phyloP scores from a whole-genome alignment of 1,284 basidiomycete genomes.

The Apiotrichum montevideense region DNA sequence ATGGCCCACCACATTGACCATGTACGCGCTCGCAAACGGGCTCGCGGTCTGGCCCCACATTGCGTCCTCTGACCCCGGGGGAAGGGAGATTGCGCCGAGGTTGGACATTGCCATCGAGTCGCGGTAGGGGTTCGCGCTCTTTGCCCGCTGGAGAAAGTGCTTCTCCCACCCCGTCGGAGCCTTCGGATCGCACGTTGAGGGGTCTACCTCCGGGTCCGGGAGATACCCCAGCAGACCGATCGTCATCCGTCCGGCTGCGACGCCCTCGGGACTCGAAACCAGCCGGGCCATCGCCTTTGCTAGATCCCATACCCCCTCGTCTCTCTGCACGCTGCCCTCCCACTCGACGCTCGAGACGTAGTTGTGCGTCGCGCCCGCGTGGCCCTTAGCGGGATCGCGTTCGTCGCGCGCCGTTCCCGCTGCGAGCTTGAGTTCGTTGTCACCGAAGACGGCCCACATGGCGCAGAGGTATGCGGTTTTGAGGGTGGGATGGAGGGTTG shows the following conservation, averaged over 20 bases:
- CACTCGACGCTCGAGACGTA: constrained; percentile 24
- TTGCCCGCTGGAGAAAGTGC: constrained; percentile 23
- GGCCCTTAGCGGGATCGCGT: constrained; percentile 19
- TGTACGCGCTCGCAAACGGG: constrained; percentile 20
- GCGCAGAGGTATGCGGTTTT: constrained; percentile 25
- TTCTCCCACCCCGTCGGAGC: constrained; percentile 38
- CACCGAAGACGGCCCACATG: constrained; percentile 21
- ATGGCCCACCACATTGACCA: constrained; percentile 27
- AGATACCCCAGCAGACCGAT: constrained; percentile 33
- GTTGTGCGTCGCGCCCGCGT: constrained; percentile 27
- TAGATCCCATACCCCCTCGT: constrained; percentile 25
- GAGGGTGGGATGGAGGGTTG: constrained; percentile 34
- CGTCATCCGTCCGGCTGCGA: constrained; percentile 17
- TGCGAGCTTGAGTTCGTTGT: not conserved
- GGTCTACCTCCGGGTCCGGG: constrained; percentile 20
- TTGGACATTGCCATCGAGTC: constrained; percentile 32
- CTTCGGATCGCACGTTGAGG: constrained; percentile 10
- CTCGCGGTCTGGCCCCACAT: constrained; percentile 29
- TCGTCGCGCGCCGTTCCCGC: constrained; percentile 20
- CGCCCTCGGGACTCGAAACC: not conserved
- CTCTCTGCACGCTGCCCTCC: not conserved
- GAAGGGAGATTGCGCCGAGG: constrained; percentile 25
- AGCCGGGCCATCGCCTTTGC: not conserved
- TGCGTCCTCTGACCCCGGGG: constrained; percentile 23
- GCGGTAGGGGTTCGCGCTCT: constrained; percentile 10